Evolutionary conservation across 805 yeast genomes (phyloP), one percentile per base, ranked within the genome.

Genomic region (Ogataea neopini): DNA sequence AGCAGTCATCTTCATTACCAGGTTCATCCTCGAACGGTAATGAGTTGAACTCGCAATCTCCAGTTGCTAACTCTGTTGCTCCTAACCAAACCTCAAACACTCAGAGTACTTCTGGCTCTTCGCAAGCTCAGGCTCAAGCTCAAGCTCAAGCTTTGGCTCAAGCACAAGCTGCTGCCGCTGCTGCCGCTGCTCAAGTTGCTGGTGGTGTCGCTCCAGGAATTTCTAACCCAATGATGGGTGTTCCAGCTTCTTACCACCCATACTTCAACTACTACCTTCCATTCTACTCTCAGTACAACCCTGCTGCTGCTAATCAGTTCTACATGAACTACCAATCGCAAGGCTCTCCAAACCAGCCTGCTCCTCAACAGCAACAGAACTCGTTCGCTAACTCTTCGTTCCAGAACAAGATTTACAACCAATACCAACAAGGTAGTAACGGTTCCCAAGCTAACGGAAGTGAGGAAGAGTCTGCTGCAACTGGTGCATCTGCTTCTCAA

Each of bases 231-330:
- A 61, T 62, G 63, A 57, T 62, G 59, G 62, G 64, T 40, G 52
- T 59, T 33, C 67, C 67, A 46, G 61, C 58, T 29, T 58, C 61
- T 15, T 60, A 55, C 52, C 64, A 59, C 54, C 67, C 64, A 44
- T 64, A 57, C 57, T 62, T 57, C 60, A 61, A 61, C 58, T 64
- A 63, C 53, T 64, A 63, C 44, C 51, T 58, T 40, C 65, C 64
- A 35, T 60, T 55, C 53, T 59, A 62, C 54, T 52, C 53, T 14
- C 66, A 60, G 50, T 62, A 62, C 43, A 51, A 56, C 45, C 60
- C 66, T 44, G 63, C 57, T 45, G 57, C 41, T 25, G 43, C 59
- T 37, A 60, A 59, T 49, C 66, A 60, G 47, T 62, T 56, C 51
- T 56, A 54, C 52, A 54, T 56, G 58, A 54, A 57, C 51, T 52